phyloP scores from a whole-genome alignment of 225 moss, liverwort and hornwort genomes.

The Climacium dendroides region DNA sequence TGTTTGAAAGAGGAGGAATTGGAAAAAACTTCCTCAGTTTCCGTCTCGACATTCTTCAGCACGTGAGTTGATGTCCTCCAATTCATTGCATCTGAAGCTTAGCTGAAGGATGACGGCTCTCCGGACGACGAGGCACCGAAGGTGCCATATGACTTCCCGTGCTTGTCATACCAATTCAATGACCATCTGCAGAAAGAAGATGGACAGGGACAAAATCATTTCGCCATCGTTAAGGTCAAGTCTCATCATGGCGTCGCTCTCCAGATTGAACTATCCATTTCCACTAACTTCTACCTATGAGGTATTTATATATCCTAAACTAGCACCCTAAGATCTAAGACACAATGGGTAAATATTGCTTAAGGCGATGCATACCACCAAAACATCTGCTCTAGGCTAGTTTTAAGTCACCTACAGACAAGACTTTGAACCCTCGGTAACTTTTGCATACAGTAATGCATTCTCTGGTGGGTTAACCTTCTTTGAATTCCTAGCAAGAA shows the following conservation, averaged over 20 bases:
- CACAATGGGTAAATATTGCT: neutral
- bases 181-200: slow-evolving; percentile 56
- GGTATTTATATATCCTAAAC: neutral
- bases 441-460: neutral
- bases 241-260: neutral
- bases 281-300: neutral
- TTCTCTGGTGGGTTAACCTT: neutral
- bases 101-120: slow-evolving; percentile 9
- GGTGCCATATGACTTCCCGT: slow-evolving; percentile 31
- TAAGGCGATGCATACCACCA: neutral
- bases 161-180: slow-evolving; percentile 47
- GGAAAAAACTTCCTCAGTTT: neutral
- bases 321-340: neutral
- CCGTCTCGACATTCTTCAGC: neutral
- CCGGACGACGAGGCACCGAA: slow-evolving; percentile 43
- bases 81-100: neutral
- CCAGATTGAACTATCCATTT: neutral
- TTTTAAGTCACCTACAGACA: neutral
- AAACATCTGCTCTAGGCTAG: neutral
- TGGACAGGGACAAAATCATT: slow-evolving; percentile 25
- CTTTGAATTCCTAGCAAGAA: neutral
- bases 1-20: neutral
- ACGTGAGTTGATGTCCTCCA: neutral
- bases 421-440: neutral
- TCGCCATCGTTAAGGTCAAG: neutral